Conservation (phyloP, 805 yeast genomes). For the Lipomyces yamanashiensis region DNA sequence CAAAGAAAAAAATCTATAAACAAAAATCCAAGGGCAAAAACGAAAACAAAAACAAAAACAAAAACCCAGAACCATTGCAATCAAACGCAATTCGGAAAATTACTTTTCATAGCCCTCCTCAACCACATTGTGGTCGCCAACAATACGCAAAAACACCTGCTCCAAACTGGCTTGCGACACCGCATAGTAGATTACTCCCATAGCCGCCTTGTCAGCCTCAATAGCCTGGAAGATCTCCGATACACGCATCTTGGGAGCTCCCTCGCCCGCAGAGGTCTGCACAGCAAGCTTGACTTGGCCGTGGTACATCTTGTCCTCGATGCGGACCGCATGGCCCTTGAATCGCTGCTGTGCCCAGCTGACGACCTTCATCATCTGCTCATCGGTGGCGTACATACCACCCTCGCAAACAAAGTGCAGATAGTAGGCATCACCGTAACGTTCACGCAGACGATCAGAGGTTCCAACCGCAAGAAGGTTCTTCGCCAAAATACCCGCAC, state of each 20-base stretch:
- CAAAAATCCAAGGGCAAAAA: not conserved
- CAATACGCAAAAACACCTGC: conserved; percentile 45
- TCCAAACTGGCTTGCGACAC: conserved; percentile 44
- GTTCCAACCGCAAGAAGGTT: conserved; percentile 45
- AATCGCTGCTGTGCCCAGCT: conserved; percentile 38
- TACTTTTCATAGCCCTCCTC: conserved; percentile 40
- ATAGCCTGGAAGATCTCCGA: conserved; percentile 38
- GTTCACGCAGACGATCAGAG: conserved; percentile 40
- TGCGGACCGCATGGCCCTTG: conserved; percentile 38
- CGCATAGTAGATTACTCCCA: conserved; percentile 42
- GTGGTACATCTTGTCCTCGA: conserved; percentile 43
- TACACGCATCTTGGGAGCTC: conserved; percentile 36
- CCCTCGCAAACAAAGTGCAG: conserved; percentile 42
- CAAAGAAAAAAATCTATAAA: not conserved
- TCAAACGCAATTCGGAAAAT: not conserved
- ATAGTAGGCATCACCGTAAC: conserved; percentile 43
- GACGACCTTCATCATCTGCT: conserved; percentile 40
- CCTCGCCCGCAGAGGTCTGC: conserved; percentile 35
- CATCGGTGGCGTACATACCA: conserved; percentile 41
- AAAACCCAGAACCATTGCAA: not conserved
- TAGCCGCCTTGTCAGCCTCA: conserved; percentile 28
- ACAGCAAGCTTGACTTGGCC: conserved; percentile 44
- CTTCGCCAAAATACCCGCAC: conserved; percentile 46
- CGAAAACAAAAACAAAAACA: not conserved
- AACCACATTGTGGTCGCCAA: conserved; percentile 40